Base-by-base conservation (phyloP, 2,329 filamentous ascomycete genomes). In the Chaetomiaceae sp. region DNA sequence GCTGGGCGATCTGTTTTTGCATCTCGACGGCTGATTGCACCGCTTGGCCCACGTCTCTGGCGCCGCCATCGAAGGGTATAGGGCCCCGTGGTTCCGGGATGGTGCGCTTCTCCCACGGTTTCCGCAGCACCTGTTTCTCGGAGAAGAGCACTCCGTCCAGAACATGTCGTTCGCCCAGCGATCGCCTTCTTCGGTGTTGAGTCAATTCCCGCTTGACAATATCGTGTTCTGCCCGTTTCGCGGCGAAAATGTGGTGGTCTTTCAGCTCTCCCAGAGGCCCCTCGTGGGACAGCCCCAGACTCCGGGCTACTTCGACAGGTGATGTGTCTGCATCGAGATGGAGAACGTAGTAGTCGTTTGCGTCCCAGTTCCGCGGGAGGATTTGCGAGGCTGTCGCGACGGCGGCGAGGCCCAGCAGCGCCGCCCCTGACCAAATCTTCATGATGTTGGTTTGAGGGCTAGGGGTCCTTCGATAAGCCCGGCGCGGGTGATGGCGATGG, bases 281-380 rank as follows among this genome's bases (percentile, higher is more conserved):
- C 64, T 96, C 88, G 69, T 96, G 85, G 40, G 80, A 77, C 44
- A 96, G 76, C 19, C 89, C 90, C 8, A 99, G 75, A 20, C 83
- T 78, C 42, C 75, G 73, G 25, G 91, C 91, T 59, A 96, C 77
- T 37, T 86, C 77, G 22, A 80, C 72, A 15, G 91, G 90, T 14
- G 83, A 77, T 6, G 81, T 76, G 34, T 80, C 75, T 12, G 81
- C 73, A 55, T 87, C 82, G 65, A 99, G 80, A 61, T 96, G 88
- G 43, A 99, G 78, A 59, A 95, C 91, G 69, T 97, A 96, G 73
- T 95, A 97, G 71, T 99, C 92, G 71, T 91, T 83, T 36, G 81
- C 78, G 46, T 87, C 81, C 75, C 95, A 89, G 66, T 94, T 81
- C 63, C 88, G 86, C 58, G 78, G 74, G 46, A 76, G 74, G 40